Base-by-base conservation (phyloP, 352 stramenopile genomes). In the Phytopythium helicoides region DNA sequence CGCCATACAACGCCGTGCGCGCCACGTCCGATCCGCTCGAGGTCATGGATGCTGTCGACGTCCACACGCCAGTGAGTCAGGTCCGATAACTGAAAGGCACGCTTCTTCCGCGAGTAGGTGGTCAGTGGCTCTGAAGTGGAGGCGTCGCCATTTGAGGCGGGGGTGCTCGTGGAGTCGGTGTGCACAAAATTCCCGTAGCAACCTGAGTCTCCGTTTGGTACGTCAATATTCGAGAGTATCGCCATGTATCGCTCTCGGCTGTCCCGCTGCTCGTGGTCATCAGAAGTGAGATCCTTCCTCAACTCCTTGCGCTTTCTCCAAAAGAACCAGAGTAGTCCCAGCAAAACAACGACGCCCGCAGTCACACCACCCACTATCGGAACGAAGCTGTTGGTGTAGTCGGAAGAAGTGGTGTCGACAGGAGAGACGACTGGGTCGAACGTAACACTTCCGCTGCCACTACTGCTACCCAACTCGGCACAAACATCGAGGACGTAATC, bases 31-130 rank as follows among this genome's bases (percentile, higher is more conserved):
- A 33, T 5, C 9, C 9, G 28, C 28, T 33, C 9, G 5, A 33
- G 5, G 28, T 33, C 28, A 10, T 33, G 28, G 9, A 33, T 33
- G 28, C 61, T 51, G 15, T 67, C 58, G 21, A 14, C 18, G 26
- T 64, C 50, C 11, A 67, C 33, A 12, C 42, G 42, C 42, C 42
- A 49, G 22, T 23, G 42, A 6, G 12, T 16, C 12, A 49, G n/a
- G 25, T 36, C 25, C 25, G 42, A 21, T 3, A 49, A 14, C 25
- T 33, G 28, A 5, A 33, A 26, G 6, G 23, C 4, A 14, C 16
- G 39, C 42, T 34, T 49, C 42, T 49, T 49, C 4, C 42, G 11
- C 25, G 23, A 34, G 22, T 37, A 4, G 14, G 42, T 23, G 5
- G 28, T 9, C 28, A 33, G 28, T 2, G 11, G 15, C 22, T 4